phyloP scores from a whole-genome alignment of 345 rosid genomes.

The Linum tenue region DNA sequence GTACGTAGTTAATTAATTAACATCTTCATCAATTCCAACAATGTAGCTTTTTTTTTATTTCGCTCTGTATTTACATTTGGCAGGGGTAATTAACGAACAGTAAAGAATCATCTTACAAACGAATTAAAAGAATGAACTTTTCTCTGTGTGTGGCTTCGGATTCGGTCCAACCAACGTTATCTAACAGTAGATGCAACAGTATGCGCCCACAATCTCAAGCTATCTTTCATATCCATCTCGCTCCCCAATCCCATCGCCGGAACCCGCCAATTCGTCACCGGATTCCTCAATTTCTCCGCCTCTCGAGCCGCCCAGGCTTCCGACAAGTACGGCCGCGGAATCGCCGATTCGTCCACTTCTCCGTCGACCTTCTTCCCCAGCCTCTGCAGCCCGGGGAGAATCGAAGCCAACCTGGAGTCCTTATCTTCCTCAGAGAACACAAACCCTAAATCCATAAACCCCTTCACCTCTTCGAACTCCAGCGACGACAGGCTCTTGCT shows the following conservation, averaged over 20 bases:
- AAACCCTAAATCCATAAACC: constrained; percentile 74
- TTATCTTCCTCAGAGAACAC: constrained; percentile 57
- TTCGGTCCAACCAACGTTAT: constrained; percentile 14
- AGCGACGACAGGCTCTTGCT: constrained; percentile 57
- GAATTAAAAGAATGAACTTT: too few relatives aligned
- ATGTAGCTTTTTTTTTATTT: too few relatives aligned
- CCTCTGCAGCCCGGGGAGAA: constrained; percentile 57
- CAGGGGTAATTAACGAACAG: too few relatives aligned
- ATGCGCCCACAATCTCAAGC: constrained; percentile 60
- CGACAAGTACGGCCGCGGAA: constrained; percentile 47
- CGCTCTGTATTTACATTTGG: too few relatives aligned
- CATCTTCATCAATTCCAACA: too few relatives aligned
- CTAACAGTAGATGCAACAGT: constrained; percentile 53
- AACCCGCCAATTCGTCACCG: constrained; percentile 35
- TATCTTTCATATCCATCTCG: constrained; percentile 45
- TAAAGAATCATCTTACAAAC: too few relatives aligned
- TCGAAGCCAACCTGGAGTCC: constrained; percentile 39
- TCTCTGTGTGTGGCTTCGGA: too few relatives aligned
- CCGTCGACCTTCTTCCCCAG: constrained; percentile 18
- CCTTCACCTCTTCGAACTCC: constrained; percentile 58
- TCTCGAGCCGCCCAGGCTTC: constrained; percentile 49
- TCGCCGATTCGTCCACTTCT: constrained; percentile 8
- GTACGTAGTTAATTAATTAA: too few relatives aligned
- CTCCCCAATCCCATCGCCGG: constrained; percentile 20
- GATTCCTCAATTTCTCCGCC: constrained; percentile 22